Base-by-base conservation (phyloP, 441 rosid species). In the Erysimum cheiri region DNA sequence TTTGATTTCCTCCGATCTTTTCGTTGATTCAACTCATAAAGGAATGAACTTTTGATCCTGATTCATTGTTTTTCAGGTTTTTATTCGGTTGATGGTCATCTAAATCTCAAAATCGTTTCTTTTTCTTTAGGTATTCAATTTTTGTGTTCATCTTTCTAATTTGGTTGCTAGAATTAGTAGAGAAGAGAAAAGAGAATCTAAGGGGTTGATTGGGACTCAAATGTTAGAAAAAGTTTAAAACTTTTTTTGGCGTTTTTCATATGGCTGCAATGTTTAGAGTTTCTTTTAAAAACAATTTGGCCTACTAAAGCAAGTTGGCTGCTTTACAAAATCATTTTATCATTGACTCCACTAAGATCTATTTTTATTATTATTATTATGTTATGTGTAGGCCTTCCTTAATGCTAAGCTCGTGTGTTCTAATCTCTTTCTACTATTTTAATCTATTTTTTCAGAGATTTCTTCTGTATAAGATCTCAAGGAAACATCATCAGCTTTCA, bases 61-160 rank as follows among this genome's bases (percentile, higher is more conserved):
- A 44, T 35, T 67, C 29, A 41, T 60, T 50, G 17, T 62, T 24
- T 73, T 73, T 48, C 71, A 79, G 80, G 70, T 39, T 78, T 43
- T 0, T n/a, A 10, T 6, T 78, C 75, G 62, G 85, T 86, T 83
- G 82, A 81, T 84, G 88, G 71, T 86, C 85, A 84, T 84, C 84
- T 86, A 84, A 76, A 46, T 37, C 68, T 60, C 64, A 55, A 63
- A 40, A 39, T 64, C 63, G 47, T 14, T 41, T 14, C 8, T 74
- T 56, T 22, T 36, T 11, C 31, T 19, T 26, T 26, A 54, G 80
- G 88, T 81, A 73, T 47, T 69, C 39, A 36, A 7, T 8, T 37
- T 29, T 29, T 19, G 3, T 43, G 6, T 63, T 50, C 2, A 22
- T 22, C 24, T 22, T 22, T 3, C 10, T 52, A 9, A 67, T 78